Evolutionary conservation across 495 filamentous ascomycete species (phyloP).

Genomic region (Neurospora cerealis): DNA sequence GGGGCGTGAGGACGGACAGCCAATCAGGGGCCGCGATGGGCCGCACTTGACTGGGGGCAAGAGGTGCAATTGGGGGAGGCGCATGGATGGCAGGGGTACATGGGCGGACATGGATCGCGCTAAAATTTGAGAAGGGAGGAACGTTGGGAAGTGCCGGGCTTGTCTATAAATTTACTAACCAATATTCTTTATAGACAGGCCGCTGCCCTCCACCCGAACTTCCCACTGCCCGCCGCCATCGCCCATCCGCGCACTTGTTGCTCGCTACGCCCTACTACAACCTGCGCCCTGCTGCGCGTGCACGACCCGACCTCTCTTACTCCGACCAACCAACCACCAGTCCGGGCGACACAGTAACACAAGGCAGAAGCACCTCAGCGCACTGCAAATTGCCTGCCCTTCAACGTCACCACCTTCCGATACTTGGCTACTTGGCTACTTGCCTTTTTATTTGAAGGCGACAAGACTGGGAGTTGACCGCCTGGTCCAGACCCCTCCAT

Average conservation of each 20-base stretch:
- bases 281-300: background rate
- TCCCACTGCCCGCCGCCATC: slow-evolving; percentile 16
- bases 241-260: slow-evolving; percentile 10
- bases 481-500: background rate
- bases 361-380: background rate
- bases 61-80: slow-evolving; percentile 3
- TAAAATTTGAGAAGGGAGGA: slow-evolving; percentile 21
- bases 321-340: background rate
- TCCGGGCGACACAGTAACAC: slow-evolving; percentile 6
- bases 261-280: slow-evolving; percentile 8
- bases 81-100: slow-evolving; percentile 16
- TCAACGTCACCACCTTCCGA: background rate
- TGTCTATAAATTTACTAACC: slow-evolving; percentile 33
- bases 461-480: background rate
- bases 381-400: background rate
- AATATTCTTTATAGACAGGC: slow-evolving; percentile 30
- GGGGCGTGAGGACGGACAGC: background rate
- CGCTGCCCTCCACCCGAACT: slow-evolving; percentile 28
- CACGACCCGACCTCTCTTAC: background rate
- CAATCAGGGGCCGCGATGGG: background rate
- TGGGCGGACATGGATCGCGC: slow-evolving; percentile 20
- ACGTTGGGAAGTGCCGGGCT: slow-evolving; percentile 20
- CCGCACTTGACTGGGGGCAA: background rate
- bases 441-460: background rate
- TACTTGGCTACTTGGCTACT: background rate